Base-by-base conservation (phyloP, 2,329 filamentous ascomycete genomes). In the Neonectria magnoliae region DNA sequence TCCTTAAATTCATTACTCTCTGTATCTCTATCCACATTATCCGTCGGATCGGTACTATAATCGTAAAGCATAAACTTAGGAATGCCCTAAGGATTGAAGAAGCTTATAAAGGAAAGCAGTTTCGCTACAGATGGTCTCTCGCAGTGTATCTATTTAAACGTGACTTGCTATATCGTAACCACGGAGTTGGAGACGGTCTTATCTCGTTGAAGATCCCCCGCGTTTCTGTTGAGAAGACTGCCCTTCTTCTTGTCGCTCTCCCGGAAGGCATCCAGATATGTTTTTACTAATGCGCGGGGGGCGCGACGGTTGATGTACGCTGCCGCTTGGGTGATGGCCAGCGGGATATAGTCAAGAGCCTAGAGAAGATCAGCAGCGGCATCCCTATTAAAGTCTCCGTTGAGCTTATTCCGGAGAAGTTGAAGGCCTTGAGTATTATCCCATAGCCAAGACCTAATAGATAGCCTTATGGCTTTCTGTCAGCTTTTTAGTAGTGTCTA, bases 51-150 rank as follows among this genome's bases (percentile, higher is more conserved):
- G 53, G 3, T 18, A 7, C 22, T 13, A 20, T 63, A 63, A 6
- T 29, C 13, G 18, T 38, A 25, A 14, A 70, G 55, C 31, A 67
- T 63, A 42, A 50, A 61, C 31, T 67, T 52, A 20, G 79, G 78
- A n/a, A 84, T 83, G 13, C 76, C 78, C 65, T 83, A 77, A 20
- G 75, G 71, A 54, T 84, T 77, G 68, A 82, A 85, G 18, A 44
- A 45, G 33, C 57, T 53, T 47, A 59, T 59, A 3, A 59, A 31
- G 3, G 33, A 52, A 13, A 59, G 47, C 10, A 59, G 36, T 10
- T 59, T 36, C 1, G 45, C 47, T 52, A 33, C 33, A 9, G 47
- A 59, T 51, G 36, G 56, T 59, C 47, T 22, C n/a, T 52, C 33
- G 5, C 9, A 18, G 20, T 25, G 13, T 54, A 54, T 54, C 16